A percentile compares a stretch with the other conserved stretches of the same genome.
phyloP scores from a whole-genome alignment of 208 protist species.

The Trypanosoma congolense region DNA sequence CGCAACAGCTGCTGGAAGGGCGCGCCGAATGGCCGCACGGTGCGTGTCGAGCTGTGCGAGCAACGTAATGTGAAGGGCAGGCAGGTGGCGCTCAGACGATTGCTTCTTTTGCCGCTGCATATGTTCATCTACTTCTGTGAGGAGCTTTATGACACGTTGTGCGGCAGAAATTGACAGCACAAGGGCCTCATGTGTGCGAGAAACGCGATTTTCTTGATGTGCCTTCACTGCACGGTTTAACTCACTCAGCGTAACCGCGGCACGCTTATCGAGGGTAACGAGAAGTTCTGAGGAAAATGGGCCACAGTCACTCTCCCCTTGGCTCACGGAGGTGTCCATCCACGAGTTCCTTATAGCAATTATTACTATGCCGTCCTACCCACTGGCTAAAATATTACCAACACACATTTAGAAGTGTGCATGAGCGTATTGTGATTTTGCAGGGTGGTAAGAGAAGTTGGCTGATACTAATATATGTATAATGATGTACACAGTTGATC shows the following conservation, averaged over 20 bases:
- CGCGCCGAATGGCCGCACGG: constrained; percentile 37
- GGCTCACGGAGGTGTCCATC: too few relatives aligned
- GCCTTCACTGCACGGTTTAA: constrained; percentile 28
- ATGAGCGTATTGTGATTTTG: too few relatives aligned
- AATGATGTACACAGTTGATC: too few relatives aligned
- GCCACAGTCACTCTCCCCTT: not conserved
- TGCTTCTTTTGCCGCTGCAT: constrained; percentile 19
- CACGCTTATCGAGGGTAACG: constrained; percentile 14
- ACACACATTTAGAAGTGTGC: too few relatives aligned
- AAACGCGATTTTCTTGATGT: constrained; percentile 20
- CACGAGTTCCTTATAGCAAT: too few relatives aligned
- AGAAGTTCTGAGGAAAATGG: constrained; percentile 10
- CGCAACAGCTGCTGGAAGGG: constrained; percentile 35
- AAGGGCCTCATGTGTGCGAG: constrained; percentile 41
- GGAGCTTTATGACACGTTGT: constrained; percentile 31
- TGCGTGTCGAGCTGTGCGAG: constrained; percentile 30
- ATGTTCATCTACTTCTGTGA: constrained; percentile 29
- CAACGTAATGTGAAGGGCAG: not conserved
- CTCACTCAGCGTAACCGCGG: constrained; percentile 19
- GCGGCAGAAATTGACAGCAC: constrained; percentile 39
- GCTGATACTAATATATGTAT: too few relatives aligned
- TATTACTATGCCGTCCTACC: too few relatives aligned
- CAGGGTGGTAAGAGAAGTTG: too few relatives aligned
- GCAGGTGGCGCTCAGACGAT: constrained; percentile 4
- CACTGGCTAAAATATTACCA: too few relatives aligned